These are phyloP conservation scores for Cornus kousa DNA, from an alignment of 148 eudicot species.

Conservation along the genomic window DNA sequence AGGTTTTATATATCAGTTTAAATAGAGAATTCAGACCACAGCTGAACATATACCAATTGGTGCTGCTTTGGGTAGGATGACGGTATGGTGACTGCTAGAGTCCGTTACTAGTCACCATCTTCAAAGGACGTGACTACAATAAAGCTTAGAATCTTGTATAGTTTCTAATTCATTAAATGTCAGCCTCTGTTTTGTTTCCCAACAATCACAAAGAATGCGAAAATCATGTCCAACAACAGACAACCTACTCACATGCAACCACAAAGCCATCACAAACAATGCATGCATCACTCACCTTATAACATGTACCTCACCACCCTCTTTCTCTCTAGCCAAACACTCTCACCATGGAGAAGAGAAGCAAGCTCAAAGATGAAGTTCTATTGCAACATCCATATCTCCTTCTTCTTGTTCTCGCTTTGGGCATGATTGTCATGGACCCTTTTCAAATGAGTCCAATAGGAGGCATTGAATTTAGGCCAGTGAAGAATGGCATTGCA, in stretches of 20 bases:
- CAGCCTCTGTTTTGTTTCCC: background rate
- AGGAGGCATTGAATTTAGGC: slow-evolving; percentile 75
- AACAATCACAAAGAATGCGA: slow-evolving; percentile 4
- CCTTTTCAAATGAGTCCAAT: slow-evolving; percentile 78
- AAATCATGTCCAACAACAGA: slow-evolving; percentile 18
- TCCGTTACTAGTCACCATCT: too few species aligned
- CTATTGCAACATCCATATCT: slow-evolving; percentile 57
- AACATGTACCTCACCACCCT: background rate
- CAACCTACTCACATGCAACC: slow-evolving; percentile 21
- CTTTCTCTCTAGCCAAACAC: background rate
- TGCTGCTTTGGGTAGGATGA: too few species aligned
- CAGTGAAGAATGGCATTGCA: slow-evolving; percentile 67
- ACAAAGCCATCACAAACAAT: slow-evolving; percentile 8
- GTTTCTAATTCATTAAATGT: background rate
- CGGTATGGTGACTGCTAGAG: too few species aligned
- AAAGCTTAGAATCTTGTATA: too few species aligned
- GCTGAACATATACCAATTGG: too few species aligned
- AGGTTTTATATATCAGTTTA: too few species aligned
- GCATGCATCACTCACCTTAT: slow-evolving; percentile 13
- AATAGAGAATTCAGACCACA: too few species aligned
- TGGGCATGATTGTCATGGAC: slow-evolving; percentile 67
- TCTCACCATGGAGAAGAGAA: slow-evolving; percentile 37
- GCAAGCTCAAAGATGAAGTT: slow-evolving; percentile 39
- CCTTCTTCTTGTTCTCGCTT: slow-evolving; percentile 33
- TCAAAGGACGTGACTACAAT: too few species aligned